Base-by-base conservation (phyloP, 169 alveolate species). In the Plasmodium chabaudi region DNA sequence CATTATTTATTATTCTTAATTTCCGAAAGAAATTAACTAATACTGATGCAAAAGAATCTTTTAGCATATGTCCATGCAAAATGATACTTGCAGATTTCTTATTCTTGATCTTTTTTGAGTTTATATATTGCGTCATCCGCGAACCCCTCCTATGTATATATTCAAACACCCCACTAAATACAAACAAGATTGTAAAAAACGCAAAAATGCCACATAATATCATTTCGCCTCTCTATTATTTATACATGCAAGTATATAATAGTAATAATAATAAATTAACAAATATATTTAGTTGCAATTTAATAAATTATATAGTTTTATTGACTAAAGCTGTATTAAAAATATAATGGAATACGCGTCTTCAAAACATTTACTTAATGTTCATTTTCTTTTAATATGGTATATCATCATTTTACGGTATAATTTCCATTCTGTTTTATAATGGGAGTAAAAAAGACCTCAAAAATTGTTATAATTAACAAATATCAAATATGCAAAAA, bases 21-120 rank as follows among this genome's bases (percentile, higher is more conserved):
- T 79, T 79, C 17, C 51, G 51, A 5, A 21, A 17, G 23, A 79
- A 79, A 46, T 79, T 79, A 12, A 27, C 2, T 12, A 79, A n/a
- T 17, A 71, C 25, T 46, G 25, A 13, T 4, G 39, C 3, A 9
- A 79, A 9, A 21, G 67, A 65, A 9, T 79, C 72, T 12, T 34
- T 57, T 47, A 79, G 10, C 17, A 79, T 79, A 51, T 51, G 82
- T 9, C 65, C 56, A 59, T 79, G 89, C 47, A 79, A 39, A 65
- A 79, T 51, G 9, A 79, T n/a, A 47, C 55, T 21, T 46, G 55
- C 6, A 21, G 65, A 39, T 17, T 34, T 79, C 10, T 53, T 65
- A 57, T 65, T 65, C 23, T 53, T 47, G 9, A 25, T 64, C 13
- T 9, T 25, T 15, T 12, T 39, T 61, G 63, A 44, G 47, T 49